phyloP scores from a whole-genome alignment of 73 alveolate genomes.

The Paramecium sexaurelia region DNA sequence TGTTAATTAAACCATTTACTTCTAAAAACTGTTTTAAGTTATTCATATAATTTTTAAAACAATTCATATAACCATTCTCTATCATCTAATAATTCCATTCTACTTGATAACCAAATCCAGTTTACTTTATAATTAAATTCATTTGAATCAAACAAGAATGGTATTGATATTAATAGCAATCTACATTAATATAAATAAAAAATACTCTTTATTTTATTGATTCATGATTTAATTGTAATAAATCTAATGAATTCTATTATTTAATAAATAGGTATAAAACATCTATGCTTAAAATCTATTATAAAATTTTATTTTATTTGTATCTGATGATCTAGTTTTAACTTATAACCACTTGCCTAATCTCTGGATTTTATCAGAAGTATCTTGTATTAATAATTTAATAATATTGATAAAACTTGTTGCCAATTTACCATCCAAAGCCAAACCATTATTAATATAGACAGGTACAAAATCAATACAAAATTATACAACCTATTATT shows the following conservation, averaged over 20 bases:
- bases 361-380: neutral
- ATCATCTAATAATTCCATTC: slow-evolving; percentile 7
- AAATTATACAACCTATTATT: neutral
- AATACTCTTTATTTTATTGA: neutral
- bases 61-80: neutral
- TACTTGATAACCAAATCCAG: neutral
- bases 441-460: neutral
- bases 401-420: neutral
- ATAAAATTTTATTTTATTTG: neutral
- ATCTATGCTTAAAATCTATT: neutral
- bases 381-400: neutral
- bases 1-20: neutral
- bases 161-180: neutral
- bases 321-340: neutral
- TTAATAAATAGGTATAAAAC: neutral
- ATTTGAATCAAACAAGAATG: neutral
- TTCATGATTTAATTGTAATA: neutral
- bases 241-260: neutral
- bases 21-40: neutral
- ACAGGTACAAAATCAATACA: neutral
- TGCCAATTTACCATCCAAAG: neutral
- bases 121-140: neutral
- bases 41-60: neutral
- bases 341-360: neutral
- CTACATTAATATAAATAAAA: neutral